phyloP scores from a whole-genome alignment of 495 filamentous ascomycete species.

The Ascodesmis nigricans region DNA sequence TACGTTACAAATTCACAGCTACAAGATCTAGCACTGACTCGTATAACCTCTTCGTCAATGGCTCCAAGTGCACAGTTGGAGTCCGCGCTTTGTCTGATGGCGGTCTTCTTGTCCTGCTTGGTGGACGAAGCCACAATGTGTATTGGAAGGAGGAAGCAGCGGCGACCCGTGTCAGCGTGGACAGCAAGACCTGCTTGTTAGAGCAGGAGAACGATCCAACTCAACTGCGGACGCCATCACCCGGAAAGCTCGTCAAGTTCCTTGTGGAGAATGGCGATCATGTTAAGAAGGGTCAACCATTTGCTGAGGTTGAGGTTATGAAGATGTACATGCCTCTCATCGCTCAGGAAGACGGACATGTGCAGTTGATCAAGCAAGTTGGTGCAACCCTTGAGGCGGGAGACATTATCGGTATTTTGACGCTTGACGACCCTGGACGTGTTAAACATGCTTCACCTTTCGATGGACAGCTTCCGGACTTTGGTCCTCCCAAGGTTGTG shows the following conservation, averaged over 20 bases:
- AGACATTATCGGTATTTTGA: conserved; percentile 94
- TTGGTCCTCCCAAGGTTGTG: conserved; percentile 64
- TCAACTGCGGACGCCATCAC: conserved; percentile 80
- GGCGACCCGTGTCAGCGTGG: conserved; percentile 84
- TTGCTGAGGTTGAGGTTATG: conserved; percentile 98
- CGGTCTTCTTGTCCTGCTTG: conserved; percentile 75
- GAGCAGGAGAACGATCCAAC: conserved; percentile 99
- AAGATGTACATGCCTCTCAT: conserved; percentile 99
- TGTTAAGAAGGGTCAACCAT: conserved; percentile 77
- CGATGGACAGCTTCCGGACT: conserved; percentile 68
- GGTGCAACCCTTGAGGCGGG: conserved; percentile 94
- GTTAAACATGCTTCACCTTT: conserved; percentile 98
- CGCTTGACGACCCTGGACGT: conserved; percentile 83
- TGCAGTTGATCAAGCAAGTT: conserved; percentile 97
- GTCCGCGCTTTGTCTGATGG: conserved; percentile 84
- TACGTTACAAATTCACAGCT: conserved; percentile 94
- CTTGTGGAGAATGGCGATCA: conserved; percentile 93
- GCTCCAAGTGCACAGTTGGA: conserved; percentile 85
- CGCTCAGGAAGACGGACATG: conserved; percentile 88
- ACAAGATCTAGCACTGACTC: conserved; percentile 81
- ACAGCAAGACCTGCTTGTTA: conserved; percentile 90
- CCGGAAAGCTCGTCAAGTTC: conserved; percentile 97
- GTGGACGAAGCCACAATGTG: conserved; percentile 83
- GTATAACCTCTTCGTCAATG: conserved; percentile 98
- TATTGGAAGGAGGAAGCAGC: conserved; percentile 99